A percentile compares a stretch with the other conserved stretches of the same genome.
These are phyloP conservation scores for Xylariaceae sp. DNA, from an alignment of 2,329 filamentous ascomycete genomes.

Conservation along the genomic window DNA sequence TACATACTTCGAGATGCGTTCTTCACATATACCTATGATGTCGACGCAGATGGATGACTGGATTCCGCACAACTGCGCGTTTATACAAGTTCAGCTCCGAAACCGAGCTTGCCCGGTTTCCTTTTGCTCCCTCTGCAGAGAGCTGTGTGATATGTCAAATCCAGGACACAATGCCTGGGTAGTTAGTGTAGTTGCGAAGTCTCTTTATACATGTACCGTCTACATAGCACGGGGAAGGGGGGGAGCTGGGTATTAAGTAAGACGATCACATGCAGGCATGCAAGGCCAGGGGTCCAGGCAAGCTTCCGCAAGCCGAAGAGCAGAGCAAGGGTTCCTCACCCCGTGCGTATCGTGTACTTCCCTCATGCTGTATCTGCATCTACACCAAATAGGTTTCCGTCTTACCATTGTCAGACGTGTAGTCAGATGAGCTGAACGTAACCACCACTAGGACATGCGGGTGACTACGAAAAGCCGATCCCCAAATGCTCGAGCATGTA, in stretches of 20 bases:
- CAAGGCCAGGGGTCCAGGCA: constrained; percentile 13
- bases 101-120: too few species aligned
- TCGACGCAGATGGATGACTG: too few species aligned
- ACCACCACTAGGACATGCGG: constrained; percentile 9
- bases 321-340: background rate
- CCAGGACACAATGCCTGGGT: background rate
- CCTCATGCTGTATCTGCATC: background rate
- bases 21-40: too few species aligned
- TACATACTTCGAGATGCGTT: too few species aligned
- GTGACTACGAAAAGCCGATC: constrained; percentile 13
- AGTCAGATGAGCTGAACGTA: too few species aligned
- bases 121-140: background rate
- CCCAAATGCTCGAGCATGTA: constrained; percentile 14
- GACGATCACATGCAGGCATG: constrained; percentile 17
- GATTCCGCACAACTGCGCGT: too few species aligned
- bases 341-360: background rate
- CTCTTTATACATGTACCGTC: background rate
- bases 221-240: background rate
- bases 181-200: too few species aligned
- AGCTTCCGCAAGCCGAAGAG: constrained; percentile 21
- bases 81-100: too few species aligned
- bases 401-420: constrained; percentile 17
- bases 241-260: background rate
- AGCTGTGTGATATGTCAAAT: background rate
- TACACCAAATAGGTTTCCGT: background rate